Percentiles rank a stretch among this genome's conserved stretches.
Conservation (phyloP, 2,329 filamentous ascomycete genomes). For the Emmonsiellopsis sp. region DNA sequence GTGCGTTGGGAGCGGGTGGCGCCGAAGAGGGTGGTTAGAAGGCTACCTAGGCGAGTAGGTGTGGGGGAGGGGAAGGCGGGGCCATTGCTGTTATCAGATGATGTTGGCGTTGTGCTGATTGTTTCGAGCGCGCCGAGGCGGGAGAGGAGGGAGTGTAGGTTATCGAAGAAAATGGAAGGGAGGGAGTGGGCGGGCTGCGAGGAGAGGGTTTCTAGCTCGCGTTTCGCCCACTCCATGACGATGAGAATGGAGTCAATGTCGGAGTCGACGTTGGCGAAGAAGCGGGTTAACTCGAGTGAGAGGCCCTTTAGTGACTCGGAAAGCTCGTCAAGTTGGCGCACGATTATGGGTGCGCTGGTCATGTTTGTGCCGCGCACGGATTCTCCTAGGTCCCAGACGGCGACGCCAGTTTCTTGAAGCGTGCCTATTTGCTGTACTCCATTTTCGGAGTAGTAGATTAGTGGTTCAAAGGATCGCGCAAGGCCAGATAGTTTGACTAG, state of each 20-base stretch:
- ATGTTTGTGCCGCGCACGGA: conserved; percentile 83
- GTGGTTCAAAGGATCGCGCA: conserved; percentile 82
- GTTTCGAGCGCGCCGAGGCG: conserved; percentile 36
- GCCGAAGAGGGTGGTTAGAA: conserved; percentile 68
- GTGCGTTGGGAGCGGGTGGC: conserved; percentile 73
- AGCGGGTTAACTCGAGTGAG: conserved; percentile 75
- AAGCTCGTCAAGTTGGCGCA: conserved; percentile 72
- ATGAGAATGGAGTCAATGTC: conserved; percentile 89
- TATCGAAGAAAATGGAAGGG: conserved; percentile 64
- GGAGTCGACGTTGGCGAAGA: conserved; percentile 87
- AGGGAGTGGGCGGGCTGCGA: conserved; percentile 53
- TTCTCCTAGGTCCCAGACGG: conserved; percentile 90
- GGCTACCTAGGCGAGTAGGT: conserved; percentile 53
- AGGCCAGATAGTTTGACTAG: conserved; percentile 84
- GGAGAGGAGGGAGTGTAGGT: conserved; percentile 68
- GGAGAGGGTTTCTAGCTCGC: conserved; percentile 66
- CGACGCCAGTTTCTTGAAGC: conserved; percentile 81
- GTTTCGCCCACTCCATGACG: conserved; percentile 92
- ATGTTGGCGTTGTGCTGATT: conserved; percentile 17
- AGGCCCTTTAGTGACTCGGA: conserved; percentile 78
- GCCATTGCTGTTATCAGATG: neutral
- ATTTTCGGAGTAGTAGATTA: conserved; percentile 91
- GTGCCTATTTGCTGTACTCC: conserved; percentile 78
- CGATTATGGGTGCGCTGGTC: conserved; percentile 79
- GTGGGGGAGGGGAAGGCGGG: conserved; percentile 28